Conservation (phyloP, 1,284 basidiomycete genomes). For the Leccinum ponderosum region DNA sequence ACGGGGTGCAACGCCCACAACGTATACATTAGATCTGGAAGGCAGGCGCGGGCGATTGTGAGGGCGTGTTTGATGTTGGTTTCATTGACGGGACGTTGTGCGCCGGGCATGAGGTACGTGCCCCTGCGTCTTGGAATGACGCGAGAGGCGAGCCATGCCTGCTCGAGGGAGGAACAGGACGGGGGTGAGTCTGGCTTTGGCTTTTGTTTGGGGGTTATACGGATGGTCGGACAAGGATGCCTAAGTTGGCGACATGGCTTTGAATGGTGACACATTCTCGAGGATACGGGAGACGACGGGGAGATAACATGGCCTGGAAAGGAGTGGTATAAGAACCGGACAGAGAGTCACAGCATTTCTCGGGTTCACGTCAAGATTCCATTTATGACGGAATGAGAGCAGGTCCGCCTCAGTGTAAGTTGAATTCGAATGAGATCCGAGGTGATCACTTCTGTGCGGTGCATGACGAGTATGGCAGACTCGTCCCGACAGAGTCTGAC, state of each 20-base stretch:
- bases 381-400: conserved; percentile 36
- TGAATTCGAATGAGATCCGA: conserved; percentile 39
- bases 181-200: conserved; percentile 4
- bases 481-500: conserved; percentile 30
- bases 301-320: conserved; percentile 13
- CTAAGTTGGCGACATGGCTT: conserved; percentile 22
- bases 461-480: conserved; percentile 41
- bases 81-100: conserved; percentile 57
- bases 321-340: conserved; percentile 34
- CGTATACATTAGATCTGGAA: conserved; percentile 54
- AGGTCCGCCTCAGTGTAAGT: conserved; percentile 25
- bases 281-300: conserved; percentile 18
- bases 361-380: conserved; percentile 38
- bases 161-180: conserved; percentile 43
- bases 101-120: conserved; percentile 59
- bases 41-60: conserved; percentile 52
- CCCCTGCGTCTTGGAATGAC: conserved; percentile 43
- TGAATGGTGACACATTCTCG: conserved; percentile 31
- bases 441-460: conserved; percentile 33
- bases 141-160: conserved; percentile 68
- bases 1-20: conserved; percentile 67
- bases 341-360: conserved; percentile 34
- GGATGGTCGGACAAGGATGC: conserved; percentile 25
- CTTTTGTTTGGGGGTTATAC: conserved; percentile 16
- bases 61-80: conserved; percentile 57